These are phyloP conservation scores for Hyaloscypha variabilis DNA, from an alignment of 495 filamentous ascomycete genomes.

Conservation along the genomic window DNA sequence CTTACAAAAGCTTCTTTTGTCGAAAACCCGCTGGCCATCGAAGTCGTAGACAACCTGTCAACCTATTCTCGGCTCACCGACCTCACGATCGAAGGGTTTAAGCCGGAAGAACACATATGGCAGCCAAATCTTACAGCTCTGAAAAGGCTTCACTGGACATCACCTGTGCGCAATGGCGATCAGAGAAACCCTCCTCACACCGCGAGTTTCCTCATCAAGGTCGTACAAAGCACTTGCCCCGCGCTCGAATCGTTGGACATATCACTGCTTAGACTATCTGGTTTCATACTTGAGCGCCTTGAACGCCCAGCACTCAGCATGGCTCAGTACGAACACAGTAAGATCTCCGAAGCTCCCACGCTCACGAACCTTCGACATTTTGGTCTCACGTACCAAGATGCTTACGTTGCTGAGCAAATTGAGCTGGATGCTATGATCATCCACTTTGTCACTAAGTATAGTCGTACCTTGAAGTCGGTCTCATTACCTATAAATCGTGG, in stretches of 20 bases:
- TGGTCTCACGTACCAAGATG: background rate
- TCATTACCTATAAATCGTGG: background rate
- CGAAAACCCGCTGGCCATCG: conserved; percentile 1
- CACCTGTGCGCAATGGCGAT: background rate
- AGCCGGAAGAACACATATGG: conserved; percentile 21
- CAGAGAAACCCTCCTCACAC: background rate
- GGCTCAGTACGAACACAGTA: conserved; percentile 1
- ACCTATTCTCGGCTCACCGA: conserved; percentile 17
- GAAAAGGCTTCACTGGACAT: conserved; percentile 12
- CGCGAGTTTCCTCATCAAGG: conserved; percentile 10
- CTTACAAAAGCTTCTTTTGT: conserved; percentile 13
- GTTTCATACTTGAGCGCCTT: background rate
- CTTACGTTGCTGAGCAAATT: background rate
- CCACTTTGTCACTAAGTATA: background rate
- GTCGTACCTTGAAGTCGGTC: conserved; percentile 10
- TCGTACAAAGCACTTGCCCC: conserved; percentile 23
- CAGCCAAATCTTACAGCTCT: background rate
- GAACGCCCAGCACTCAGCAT: background rate
- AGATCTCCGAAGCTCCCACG: background rate
- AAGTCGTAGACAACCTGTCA: conserved; percentile 15
- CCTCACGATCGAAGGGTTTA: conserved; percentile 2
- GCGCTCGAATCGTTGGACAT: conserved; percentile 18
- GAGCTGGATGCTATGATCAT: background rate
- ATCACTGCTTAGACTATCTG: background rate
- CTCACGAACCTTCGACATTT: conserved; percentile 19